A percentile compares a stretch with the other conserved stretches of the same genome.
These are phyloP conservation scores for Ustilago tritici DNA, from an alignment of 1,284 basidiomycete species.

Conservation along the genomic window DNA sequence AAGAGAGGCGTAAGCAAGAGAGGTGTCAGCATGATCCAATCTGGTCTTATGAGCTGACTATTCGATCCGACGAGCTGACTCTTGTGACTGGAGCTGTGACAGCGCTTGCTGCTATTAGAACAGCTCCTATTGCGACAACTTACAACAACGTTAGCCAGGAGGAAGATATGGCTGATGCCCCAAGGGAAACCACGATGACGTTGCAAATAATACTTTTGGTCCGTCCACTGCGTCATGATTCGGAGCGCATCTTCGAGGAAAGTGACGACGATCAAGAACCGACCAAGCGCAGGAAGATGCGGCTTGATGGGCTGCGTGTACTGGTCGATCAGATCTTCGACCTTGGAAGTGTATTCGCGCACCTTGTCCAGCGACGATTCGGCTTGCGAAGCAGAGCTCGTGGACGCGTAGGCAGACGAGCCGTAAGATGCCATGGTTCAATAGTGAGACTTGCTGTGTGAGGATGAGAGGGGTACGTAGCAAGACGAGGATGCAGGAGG, in stretches of 20 bases:
- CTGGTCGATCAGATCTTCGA: slow-evolving; percentile 92
- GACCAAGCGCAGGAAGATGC: slow-evolving; percentile 91
- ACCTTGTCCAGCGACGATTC: slow-evolving; percentile 80
- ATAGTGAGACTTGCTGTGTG: slow-evolving; percentile 11
- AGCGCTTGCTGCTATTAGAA: background rate
- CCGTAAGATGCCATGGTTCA: slow-evolving; percentile 53
- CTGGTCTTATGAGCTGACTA: too few relatives aligned
- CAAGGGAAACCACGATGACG: slow-evolving; percentile 90
- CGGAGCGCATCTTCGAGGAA: slow-evolving; percentile 96
- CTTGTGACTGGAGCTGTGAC: background rate
- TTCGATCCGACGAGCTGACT: background rate
- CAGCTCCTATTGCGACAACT: slow-evolving; percentile 70
- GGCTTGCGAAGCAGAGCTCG: slow-evolving; percentile 35
- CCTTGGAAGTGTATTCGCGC: slow-evolving; percentile 77
- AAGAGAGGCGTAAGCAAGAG: background rate
- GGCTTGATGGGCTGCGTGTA: slow-evolving; percentile 94
- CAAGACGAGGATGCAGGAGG: slow-evolving; percentile 18
- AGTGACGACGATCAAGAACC: slow-evolving; percentile 97
- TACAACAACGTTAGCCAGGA: slow-evolving; percentile 90
- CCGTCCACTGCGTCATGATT: slow-evolving; percentile 92
- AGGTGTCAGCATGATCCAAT: slow-evolving; percentile 2
- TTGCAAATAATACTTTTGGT: slow-evolving; percentile 81
- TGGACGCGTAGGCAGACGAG: slow-evolving; percentile 52
- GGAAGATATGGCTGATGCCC: slow-evolving; percentile 93
- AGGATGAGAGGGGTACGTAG: slow-evolving; percentile 10